Evolutionary conservation across 1,284 basidiomycete genomes (phyloP), one percentile per base, ranked within the genome.

Genomic region (Psilocybe mexicana): DNA sequence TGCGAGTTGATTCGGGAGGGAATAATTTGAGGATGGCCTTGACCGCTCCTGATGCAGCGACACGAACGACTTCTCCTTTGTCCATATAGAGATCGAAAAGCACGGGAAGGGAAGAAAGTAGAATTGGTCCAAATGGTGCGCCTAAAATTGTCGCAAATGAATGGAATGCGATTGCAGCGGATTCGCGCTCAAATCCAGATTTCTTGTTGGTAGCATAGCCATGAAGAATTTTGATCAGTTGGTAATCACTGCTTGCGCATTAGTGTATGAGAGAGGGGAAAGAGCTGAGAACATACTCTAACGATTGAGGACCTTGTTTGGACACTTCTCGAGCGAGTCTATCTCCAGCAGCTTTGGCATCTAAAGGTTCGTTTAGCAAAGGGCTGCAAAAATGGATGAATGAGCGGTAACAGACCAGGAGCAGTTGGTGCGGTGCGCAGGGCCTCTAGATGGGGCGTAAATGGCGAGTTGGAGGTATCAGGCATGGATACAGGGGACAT

Each of bases 71-170:
- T 62, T 96, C 93, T 60, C 94, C 94, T 76, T 98, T 98, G 75
- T 99, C 96, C 81, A 93, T 91, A 72, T 93, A 90, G 47, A 96
- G 80, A 63, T 94, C 93, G 70, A 94, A 89, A 46, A 98, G 76
- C 52, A 86, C 72, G 10, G 93, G 84, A 49, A 99, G 84, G 24
- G 89, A 88, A 3, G 88, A 81, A 18, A 98, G 79, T 35, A 98
- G 81, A 62, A 94, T 80, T n/a, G 94, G 94, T 58, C 88, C 93
- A 51, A 81, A 78, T 36, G 95, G 84, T 42, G 89, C 79, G 12
- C 92, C 91, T 43, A 94, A 79, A 50, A 87, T 80, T 55, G 78
- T 81, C 45, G 88, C 86, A 14, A 95, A 74, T 7, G 93, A 90
- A 67, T 92, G 87, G 70, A 94, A 88, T 10, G 87, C 92, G 60